A percentile compares a stretch with the other conserved stretches of the same genome.
These are phyloP conservation scores for Hymenoscyphus salicellus DNA, from an alignment of 2,329 filamentous ascomycete species.

Conservation along the genomic window DNA sequence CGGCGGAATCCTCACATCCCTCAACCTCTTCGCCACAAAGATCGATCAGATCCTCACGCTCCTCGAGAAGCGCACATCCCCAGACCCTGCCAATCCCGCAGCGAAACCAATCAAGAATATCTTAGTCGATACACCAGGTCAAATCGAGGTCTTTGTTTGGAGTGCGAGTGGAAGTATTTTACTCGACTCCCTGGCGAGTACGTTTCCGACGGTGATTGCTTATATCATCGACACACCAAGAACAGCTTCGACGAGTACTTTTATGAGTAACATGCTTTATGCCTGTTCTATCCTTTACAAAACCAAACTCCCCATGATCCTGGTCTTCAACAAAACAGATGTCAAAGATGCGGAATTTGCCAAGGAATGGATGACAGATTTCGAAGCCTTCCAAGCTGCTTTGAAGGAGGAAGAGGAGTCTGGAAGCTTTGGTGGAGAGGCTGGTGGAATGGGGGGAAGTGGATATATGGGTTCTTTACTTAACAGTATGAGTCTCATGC, in stretches of 20 bases:
- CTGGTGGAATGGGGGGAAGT: conserved; percentile 68
- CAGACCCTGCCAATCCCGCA: conserved; percentile 57
- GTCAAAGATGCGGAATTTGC: conserved; percentile 88
- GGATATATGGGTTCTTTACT: conserved; percentile 95
- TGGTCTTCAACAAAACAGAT: conserved; percentile 99
- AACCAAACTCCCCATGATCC: conserved; percentile 95
- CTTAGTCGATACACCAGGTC: conserved; percentile 89
- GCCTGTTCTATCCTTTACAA: conserved; percentile 98
- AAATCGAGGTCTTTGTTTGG: conserved; percentile 99
- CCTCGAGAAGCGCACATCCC: conserved; percentile 80
- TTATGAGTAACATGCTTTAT: conserved; percentile 99
- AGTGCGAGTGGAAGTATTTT: conserved; percentile 92
- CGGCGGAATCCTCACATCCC: conserved; percentile 89
- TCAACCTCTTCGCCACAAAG: conserved; percentile 97
- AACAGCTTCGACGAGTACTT: conserved; percentile 88
- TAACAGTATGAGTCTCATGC: conserved; percentile 96
- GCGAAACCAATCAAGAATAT: conserved; percentile 73
- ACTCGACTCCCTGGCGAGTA: conserved; percentile 85
- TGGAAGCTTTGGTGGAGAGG: conserved; percentile 71
- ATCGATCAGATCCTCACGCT: conserved; percentile 90
- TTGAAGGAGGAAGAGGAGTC: conserved; percentile 75
- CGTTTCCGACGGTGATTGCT: conserved; percentile 93
- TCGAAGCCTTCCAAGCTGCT: conserved; percentile 89
- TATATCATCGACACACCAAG: conserved; percentile 97
- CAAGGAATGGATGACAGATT: conserved; percentile 99